Percentiles rank a stretch among this genome's conserved stretches.
These are phyloP conservation scores for Penicillium palitans DNA, from an alignment of 2,329 filamentous ascomycete genomes.

Conservation along the genomic window DNA sequence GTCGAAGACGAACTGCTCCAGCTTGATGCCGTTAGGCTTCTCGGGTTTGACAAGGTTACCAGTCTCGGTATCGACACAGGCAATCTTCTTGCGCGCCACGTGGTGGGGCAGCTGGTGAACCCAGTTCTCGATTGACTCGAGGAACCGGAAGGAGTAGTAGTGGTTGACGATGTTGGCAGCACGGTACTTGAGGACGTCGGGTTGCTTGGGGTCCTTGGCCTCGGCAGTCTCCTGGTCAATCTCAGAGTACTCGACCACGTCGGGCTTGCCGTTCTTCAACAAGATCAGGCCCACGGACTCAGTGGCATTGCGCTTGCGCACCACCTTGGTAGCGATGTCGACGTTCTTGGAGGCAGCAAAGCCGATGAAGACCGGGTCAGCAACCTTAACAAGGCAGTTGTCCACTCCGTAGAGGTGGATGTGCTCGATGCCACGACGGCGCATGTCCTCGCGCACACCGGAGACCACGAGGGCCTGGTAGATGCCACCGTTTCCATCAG, in stretches of 20 bases:
- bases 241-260: slow-evolving; percentile 98
- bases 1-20: slow-evolving; percentile 99
- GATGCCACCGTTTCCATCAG: slow-evolving; percentile 94
- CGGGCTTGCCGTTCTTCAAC: slow-evolving; percentile 91
- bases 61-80: slow-evolving; percentile 71
- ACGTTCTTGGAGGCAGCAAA: slow-evolving; percentile 86
- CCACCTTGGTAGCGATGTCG: slow-evolving; percentile 98
- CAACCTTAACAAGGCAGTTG: slow-evolving; percentile 99
- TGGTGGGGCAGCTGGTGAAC: slow-evolving; percentile 86
- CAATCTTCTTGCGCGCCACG: slow-evolving; percentile 98
- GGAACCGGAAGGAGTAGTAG: slow-evolving; percentile 95
- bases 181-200: slow-evolving; percentile 85
- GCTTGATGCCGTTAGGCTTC: slow-evolving; percentile 96
- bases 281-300: slow-evolving; percentile 95
- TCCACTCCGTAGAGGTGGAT: slow-evolving; percentile 98
- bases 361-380: slow-evolving; percentile 91
- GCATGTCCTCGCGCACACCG: slow-evolving; percentile 83
- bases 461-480: slow-evolving; percentile 86
- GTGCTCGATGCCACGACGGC: slow-evolving; percentile 84
- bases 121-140: slow-evolving; percentile 87
- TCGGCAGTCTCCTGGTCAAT: slow-evolving; percentile 88
- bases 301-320: slow-evolving; percentile 93
- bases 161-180: slow-evolving; percentile 99
- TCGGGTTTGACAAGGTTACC: slow-evolving; percentile 85
- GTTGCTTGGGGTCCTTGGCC: slow-evolving; percentile 78